Evolutionary conservation across 2,329 filamentous ascomycete genomes (phyloP), one percentile per base, ranked within the genome.

Genomic region (Cyclaneusma minus): DNA sequence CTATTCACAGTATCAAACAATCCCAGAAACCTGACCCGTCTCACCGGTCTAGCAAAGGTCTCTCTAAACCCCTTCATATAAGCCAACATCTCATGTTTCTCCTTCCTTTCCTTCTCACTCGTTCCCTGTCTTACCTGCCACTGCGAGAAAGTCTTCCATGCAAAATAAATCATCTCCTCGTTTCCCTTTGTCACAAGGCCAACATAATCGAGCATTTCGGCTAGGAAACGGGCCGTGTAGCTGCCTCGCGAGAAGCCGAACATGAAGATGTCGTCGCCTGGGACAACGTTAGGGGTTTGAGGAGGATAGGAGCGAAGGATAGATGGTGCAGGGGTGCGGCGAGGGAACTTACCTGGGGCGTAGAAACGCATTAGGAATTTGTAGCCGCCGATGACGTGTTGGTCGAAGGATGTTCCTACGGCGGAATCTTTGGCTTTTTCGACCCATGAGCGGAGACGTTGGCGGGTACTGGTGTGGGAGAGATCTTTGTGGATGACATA

Each of bases 1-100:
- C 73, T 80, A 41, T 85, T 85, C 35, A 87, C 80, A 0, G 78
- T 84, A 39, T 87, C 80, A 35, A 87, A 89, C 0, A 89, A 59
- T 0, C 81, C 81, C 2, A 89, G 56, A 38, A 87, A 85, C 2
- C 65, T 63, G 33, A 87, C 82, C 1, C 76, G 63, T 7, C 71
- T 64, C 2, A 84, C 75, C 0, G 79, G 79, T 1, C 81, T 59
- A 21, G 73, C 78, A 43, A 89, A 89, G 0, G 80, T 87, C 48
- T 85, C 77, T 12, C 79, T 66, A 43, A 89, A 89, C 0, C 68
- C 72, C 37, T 74, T 78, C 69, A 87, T 78, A 41, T 79, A 85
- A 6, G 62, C 51, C 37, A 78, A 79, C 52, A 81, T 72, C n/a
- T n/a, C n/a, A n/a, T n/a, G n/a, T 33, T 69, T 58, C n/a, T 57